phyloP scores from a whole-genome alignment of 2,329 filamentous ascomycete species.

The Exophiala spinifera region DNA sequence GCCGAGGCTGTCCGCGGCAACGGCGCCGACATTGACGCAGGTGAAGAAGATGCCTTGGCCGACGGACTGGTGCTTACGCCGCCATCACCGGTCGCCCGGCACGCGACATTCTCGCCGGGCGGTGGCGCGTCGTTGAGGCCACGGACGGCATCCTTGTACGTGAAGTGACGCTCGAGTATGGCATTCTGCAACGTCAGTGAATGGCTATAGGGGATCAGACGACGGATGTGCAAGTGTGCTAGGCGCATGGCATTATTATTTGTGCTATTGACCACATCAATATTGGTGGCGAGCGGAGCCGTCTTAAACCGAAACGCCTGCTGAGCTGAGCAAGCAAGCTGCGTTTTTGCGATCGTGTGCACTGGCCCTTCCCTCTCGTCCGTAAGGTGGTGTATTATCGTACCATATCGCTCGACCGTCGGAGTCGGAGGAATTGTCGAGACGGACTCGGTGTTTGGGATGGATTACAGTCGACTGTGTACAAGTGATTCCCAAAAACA shows the following conservation, averaged over 20 bases:
- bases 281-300: neutral
- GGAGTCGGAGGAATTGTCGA: too few relatives aligned
- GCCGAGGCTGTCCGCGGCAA: neutral
- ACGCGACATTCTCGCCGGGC: too few relatives aligned
- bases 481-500: too few relatives aligned
- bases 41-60: neutral
- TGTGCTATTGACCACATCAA: neutral
- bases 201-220: slow-evolving; percentile 52
- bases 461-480: too few relatives aligned
- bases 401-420: too few relatives aligned
- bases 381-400: too few relatives aligned
- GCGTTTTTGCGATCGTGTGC: too few relatives aligned
- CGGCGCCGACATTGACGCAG: neutral
- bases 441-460: too few relatives aligned
- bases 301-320: neutral
- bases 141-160: slow-evolving; percentile 20
- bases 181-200: slow-evolving; percentile 56
- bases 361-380: too few relatives aligned
- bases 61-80: neutral
- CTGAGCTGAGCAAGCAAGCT: neutral
- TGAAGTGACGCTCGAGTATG: slow-evolving; percentile 36
- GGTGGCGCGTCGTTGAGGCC: too few relatives aligned
- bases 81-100: neutral
- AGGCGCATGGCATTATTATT: slow-evolving; percentile 18
- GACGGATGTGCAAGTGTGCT: slow-evolving; percentile 56